These are phyloP conservation scores for Monarda citriodora DNA, from an alignment of 305 asterid species.

Conservation along the genomic window DNA sequence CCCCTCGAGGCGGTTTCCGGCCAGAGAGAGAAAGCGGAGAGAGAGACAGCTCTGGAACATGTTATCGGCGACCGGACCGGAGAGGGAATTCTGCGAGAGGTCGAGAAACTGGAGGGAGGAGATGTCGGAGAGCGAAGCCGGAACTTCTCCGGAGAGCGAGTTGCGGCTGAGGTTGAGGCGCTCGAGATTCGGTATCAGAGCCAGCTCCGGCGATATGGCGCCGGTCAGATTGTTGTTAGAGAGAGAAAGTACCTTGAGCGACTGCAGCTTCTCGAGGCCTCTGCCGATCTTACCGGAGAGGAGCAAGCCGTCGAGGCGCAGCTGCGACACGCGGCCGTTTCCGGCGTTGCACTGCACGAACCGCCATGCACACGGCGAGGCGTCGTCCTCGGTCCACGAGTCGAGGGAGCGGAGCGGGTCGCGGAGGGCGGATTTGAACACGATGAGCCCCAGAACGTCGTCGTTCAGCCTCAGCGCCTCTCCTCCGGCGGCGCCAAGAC, in stretches of 20 bases:
- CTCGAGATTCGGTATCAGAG: constrained; percentile 44
- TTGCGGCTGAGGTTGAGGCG: constrained; percentile 69
- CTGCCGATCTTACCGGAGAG: constrained; percentile 83
- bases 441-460: constrained; percentile 92
- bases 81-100: constrained; percentile 56
- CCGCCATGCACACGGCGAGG: constrained; percentile 87
- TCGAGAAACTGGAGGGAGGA: constrained; percentile 73
- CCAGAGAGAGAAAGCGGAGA: constrained; percentile 56
- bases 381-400: constrained; percentile 86
- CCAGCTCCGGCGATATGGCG: constrained; percentile 41
- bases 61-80: constrained; percentile 59
- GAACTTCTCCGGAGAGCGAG: constrained; percentile 51
- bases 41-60: constrained; percentile 41
- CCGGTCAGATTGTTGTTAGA: constrained; percentile 78
- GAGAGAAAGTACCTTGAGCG: constrained; percentile 60
- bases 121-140: constrained; percentile 37
- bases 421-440: constrained; percentile 62
- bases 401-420: constrained; percentile 49
- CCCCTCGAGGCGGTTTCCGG: constrained; percentile 66
- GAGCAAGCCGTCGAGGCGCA: constrained; percentile 53
- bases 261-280: constrained; percentile 69
- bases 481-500: constrained; percentile 22
- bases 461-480: constrained; percentile 62
- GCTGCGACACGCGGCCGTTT: constrained; percentile 53
- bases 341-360: constrained; percentile 61